Evolutionary conservation across 1,284 basidiomycete species (phyloP).

Genomic region (Fomes fomentarius): DNA sequence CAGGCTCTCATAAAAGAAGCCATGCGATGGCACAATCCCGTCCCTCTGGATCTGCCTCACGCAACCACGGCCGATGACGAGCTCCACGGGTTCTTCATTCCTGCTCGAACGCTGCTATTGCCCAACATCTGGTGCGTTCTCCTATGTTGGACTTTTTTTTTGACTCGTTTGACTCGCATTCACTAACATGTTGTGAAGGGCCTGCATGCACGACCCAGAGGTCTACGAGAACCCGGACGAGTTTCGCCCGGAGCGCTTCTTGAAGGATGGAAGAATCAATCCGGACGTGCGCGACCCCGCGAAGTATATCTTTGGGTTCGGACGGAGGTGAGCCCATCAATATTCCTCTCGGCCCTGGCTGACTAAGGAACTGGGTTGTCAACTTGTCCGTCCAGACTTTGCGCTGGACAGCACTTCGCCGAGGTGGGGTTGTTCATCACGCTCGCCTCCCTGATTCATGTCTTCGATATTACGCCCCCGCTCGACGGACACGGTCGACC

Average conservation of each 20-base stretch:
- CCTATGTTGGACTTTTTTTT: neutral
- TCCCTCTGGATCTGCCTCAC: conserved; percentile 14
- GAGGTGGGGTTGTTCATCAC: conserved; percentile 8
- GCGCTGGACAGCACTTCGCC: conserved; percentile 9
- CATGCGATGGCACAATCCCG: conserved; percentile 22
- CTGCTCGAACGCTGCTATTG: conserved; percentile 23
- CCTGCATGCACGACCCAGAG: conserved; percentile 18
- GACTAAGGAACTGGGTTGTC: too few species aligned
- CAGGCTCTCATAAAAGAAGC: conserved; percentile 27
- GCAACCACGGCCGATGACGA: conserved; percentile 16
- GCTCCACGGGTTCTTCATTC: conserved; percentile 26
- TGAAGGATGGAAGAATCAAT: conserved; percentile 14
- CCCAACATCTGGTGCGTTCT: conserved; percentile 31
- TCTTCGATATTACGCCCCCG: conserved; percentile 22
- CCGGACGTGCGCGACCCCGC: conserved; percentile 8
- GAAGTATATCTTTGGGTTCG: conserved; percentile 27
- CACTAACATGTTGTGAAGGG: neutral
- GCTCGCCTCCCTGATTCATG: conserved; percentile 21
- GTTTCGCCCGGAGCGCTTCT: conserved; percentile 25
- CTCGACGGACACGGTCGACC: neutral
- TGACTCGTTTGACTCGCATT: too few species aligned
- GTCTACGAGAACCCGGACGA: conserved; percentile 44
- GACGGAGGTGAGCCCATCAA: conserved; percentile 10
- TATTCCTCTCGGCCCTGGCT: conserved; percentile 18
- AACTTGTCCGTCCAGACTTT: neutral